A percentile compares a stretch with the other conserved stretches of the same genome.
Evolutionary conservation across 257 asterid genomes (phyloP).

Genomic region (Nicotiana tabacum): DNA sequence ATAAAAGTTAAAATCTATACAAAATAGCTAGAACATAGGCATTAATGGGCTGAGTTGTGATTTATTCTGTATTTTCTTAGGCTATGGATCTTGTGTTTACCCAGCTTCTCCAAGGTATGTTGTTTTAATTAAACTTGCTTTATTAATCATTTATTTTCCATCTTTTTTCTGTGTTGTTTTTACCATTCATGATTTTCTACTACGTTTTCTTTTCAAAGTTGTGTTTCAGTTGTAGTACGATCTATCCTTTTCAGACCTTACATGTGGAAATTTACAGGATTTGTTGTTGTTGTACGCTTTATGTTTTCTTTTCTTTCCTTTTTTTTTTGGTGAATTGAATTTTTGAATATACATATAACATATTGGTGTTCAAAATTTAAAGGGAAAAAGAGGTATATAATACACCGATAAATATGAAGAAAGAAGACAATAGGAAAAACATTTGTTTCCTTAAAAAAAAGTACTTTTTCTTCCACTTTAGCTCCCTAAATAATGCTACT

Average conservation of each 20-base stretch:
- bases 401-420: too few relatives aligned
- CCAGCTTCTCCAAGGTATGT: constrained; percentile 71
- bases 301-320: not conserved
- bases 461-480: not conserved
- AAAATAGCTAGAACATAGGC: not conserved
- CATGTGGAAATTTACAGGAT: not conserved
- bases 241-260: too few relatives aligned
- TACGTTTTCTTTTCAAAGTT: not conserved
- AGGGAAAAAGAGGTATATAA: too few relatives aligned
- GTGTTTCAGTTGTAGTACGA: not conserved
- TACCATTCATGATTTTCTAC: constrained; percentile 7
- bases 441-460: not conserved
- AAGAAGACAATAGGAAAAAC: too few relatives aligned
- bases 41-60: not conserved
- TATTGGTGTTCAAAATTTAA: not conserved
- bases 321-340: not conserved
- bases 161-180: not conserved
- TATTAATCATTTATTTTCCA: not conserved
- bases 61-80: constrained; percentile 20
- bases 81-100: constrained; percentile 91
- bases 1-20: not conserved
- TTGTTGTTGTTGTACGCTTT: too few relatives aligned
- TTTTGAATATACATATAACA: not conserved
- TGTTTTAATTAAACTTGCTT: not conserved
- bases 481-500: not conserved